phyloP scores from a whole-genome alignment of 805 yeast species.

The Candida corydali region DNA sequence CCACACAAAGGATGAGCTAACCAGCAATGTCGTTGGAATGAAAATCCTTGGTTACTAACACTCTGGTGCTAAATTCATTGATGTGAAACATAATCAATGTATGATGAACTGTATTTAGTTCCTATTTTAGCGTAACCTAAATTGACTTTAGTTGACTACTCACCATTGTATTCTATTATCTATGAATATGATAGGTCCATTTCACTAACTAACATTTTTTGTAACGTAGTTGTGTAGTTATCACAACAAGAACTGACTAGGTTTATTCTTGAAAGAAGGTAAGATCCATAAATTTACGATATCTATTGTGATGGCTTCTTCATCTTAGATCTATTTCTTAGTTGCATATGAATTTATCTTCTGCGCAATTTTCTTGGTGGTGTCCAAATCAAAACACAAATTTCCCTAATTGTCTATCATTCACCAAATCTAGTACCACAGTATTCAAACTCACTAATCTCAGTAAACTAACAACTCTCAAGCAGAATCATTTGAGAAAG shows the following conservation, averaged over 20 bases:
- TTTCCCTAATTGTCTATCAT: background rate
- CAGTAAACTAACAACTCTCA: too few relatives aligned
- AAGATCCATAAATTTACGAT: too few relatives aligned
- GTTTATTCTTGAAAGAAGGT: too few relatives aligned
- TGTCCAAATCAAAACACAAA: conserved; percentile 6
- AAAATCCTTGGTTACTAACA: conserved; percentile 90
- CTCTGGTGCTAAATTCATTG: conserved; percentile 71
- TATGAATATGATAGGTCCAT: conserved; percentile 63
- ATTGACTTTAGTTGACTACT: conserved; percentile 58
- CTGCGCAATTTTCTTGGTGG: conserved; percentile 6
- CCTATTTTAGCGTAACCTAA: conserved; percentile 94
- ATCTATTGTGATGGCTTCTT: too few relatives aligned
- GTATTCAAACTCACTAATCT: too few relatives aligned
- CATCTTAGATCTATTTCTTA: background rate
- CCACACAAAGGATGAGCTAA: too few relatives aligned
- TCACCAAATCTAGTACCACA: too few relatives aligned
- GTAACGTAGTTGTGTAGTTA: too few relatives aligned
- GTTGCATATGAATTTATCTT: conserved; percentile 3
- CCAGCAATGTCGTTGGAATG: too few relatives aligned
- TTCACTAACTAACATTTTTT: conserved; percentile 53
- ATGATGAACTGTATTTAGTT: conserved; percentile 52
- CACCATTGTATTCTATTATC: conserved; percentile 50
- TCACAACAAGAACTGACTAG: background rate
- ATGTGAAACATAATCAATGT: conserved; percentile 9
- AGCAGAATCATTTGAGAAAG: too few relatives aligned